Evolutionary conservation across 768 basidiomycete species (phyloP), one percentile per base, ranked within the genome.

Genomic region (Panellus pusillus): DNA sequence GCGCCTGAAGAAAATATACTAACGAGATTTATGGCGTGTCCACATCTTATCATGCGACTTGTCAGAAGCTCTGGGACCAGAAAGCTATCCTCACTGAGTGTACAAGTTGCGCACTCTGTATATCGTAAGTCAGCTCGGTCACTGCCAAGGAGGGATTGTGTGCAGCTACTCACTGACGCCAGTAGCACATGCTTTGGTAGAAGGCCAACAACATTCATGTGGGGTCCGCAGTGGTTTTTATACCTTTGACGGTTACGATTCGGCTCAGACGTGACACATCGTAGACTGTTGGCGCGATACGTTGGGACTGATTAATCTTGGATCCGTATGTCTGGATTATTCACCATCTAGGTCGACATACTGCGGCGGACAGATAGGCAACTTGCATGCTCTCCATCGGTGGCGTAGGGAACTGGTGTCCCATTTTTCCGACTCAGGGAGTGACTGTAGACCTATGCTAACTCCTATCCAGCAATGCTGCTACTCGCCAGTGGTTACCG

Each of bases 271-370:
- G 48, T 60, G 59, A 53, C 59, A 60, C 59, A 43, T 52, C 19
- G 49, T 44, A 56, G 35, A 49, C 54, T 57, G 50, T 56, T 56
- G 59, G 55, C 58, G 54, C 54, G 54, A 56, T 60, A 60, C 54
- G 18, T 44, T 43, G 50, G 17, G 50, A 36, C 44, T 51, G 59
- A 56, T n/a, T n/a, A n/a, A n/a, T 60, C 50, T 37, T 46, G 45
- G 36, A 46, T 53, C 50, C 47, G 38, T 44, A 55, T 44, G 58
- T 50, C 47, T 56, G 51, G 41, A 38, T 54, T 52, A 2, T 56
- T 53, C 46, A 40, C 49, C 50, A 29, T 46, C 32, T 38, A 19
- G 44, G 32, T 19, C 32, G 41, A 40, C 40, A 47, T 49, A 27
- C 40, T 31, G 19, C 50, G 47, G 47, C 54, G 53, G 59, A 27